A percentile compares a stretch with the other conserved stretches of the same genome.
Conservation (phyloP, 208 protist species). For the Leishmania major region DNA sequence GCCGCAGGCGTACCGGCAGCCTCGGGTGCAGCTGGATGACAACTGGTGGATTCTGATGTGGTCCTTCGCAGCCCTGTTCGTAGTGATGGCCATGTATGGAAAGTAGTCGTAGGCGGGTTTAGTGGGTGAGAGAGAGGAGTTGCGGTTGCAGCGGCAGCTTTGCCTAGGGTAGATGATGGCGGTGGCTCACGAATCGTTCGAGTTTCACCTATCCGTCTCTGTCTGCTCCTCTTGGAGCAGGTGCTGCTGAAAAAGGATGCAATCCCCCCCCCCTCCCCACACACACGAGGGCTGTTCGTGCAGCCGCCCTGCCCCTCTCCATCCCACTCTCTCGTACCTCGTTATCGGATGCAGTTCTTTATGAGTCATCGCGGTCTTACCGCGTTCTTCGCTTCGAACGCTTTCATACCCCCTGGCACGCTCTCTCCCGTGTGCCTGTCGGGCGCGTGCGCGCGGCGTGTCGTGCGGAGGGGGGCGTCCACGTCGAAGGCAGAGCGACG, state of each 20-base stretch:
- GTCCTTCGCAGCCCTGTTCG: conserved; percentile 34
- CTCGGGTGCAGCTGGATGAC: conserved; percentile 38
- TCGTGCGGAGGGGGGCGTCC: not conserved
- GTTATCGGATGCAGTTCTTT: not conserved
- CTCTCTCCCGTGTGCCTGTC: not conserved
- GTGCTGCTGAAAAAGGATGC: not conserved
- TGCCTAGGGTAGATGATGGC: not conserved
- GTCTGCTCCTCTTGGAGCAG: not conserved
- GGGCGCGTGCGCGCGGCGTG: no score
- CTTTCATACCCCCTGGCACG: not conserved
- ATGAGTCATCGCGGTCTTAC: not conserved
- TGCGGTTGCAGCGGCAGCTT: not conserved
- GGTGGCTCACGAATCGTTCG: not conserved
- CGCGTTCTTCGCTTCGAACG: no score
- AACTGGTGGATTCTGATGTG: conserved; percentile 57
- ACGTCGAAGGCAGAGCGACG: not conserved
- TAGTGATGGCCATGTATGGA: conserved; percentile 48
- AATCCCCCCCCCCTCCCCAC: not conserved
- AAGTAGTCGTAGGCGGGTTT: conserved; percentile 17
- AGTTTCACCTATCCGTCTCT: not conserved
- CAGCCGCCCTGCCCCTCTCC: not conserved
- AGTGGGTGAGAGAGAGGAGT: not conserved
- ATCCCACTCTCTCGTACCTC: not conserved
- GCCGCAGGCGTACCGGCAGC: conserved; percentile 32
- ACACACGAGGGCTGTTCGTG: not conserved